phyloP scores from a whole-genome alignment of 1,139 yeast species.

The Hyphopichia burtonii region DNA sequence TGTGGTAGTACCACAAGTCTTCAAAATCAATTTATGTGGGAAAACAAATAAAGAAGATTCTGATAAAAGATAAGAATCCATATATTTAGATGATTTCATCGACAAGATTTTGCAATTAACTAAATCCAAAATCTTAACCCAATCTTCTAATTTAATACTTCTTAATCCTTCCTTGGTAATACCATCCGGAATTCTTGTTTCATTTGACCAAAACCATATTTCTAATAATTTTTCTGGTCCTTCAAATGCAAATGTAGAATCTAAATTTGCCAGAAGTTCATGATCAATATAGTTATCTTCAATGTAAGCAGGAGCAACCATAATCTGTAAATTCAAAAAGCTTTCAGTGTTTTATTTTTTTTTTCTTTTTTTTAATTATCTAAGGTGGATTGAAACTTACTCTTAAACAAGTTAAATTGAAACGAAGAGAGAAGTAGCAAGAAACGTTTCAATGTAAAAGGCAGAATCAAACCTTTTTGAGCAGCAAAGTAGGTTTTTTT shows the following conservation, averaged over 20 bases:
- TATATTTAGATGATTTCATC: constrained; percentile 58
- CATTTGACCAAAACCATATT: constrained; percentile 71
- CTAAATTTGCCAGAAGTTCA: constrained; percentile 73
- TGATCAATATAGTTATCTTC: constrained; percentile 66
- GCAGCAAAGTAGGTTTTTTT: neutral
- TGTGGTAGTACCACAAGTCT: constrained; percentile 97
- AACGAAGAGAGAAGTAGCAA: constrained; percentile 53
- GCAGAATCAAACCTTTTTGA: neutral
- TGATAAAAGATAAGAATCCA: constrained; percentile 85
- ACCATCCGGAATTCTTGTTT: constrained; percentile 35
- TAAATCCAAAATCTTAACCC: constrained; percentile 73
- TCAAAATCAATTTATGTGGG: constrained; percentile 79
- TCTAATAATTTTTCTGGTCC: constrained; percentile 96
- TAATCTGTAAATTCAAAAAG: too few relatives aligned
- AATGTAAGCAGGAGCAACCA: constrained; percentile 47
- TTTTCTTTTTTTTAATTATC: constrained; percentile 11
- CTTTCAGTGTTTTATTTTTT: neutral
- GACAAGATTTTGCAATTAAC: constrained; percentile 90
- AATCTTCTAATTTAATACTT: constrained; percentile 59
- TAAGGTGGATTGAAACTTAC: constrained; percentile 46
- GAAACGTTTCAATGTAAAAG: constrained; percentile 42
- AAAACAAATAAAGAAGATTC: constrained; percentile 91
- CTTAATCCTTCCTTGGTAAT: constrained; percentile 52
- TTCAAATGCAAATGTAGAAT: constrained; percentile 89
- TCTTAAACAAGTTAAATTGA: constrained; percentile 30